Evolutionary conservation across 2,329 filamentous ascomycete genomes (phyloP), one percentile per base, ranked within the genome.

Genomic region (Clonostachys solani): DNA sequence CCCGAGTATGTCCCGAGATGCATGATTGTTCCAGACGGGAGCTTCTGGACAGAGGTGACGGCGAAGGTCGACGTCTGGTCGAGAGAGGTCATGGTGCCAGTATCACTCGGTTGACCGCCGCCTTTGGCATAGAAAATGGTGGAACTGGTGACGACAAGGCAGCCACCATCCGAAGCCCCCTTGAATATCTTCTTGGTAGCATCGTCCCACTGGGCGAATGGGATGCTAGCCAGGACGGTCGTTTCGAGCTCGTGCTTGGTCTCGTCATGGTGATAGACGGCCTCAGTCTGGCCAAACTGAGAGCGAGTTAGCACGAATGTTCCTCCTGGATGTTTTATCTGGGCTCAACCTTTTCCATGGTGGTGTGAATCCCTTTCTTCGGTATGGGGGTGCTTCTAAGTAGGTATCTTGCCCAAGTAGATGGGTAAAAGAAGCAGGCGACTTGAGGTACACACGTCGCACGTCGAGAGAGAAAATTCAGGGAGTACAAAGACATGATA

Each of bases 111-210:
- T 36, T 48, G 46, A 3, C 46, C 46, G 23, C 46, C 46, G 12
- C 46, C 46, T 33, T 48, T 41, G 35, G 46, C 42, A 36, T 48
- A 40, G 46, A 48, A 48, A 18, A 44, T 36, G 23, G 46, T 48
- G 15, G 16, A 19, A 15, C 41, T 36, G 9, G 41, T 44, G 18
- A 44, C 42, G 18, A 48, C 41, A 6, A 48, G 35, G 18, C 40
- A 18, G 15, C 34, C 34, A 15, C 41, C 42, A 13, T 37, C 41
- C 6, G 23, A n/a, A 12, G 35, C 46, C 13, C 29, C 33, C 34
- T 48, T 48, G 46, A 48, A 48, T 9, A 47, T 34, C 2, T 12
- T 18, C 42, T 43, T 43, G 17, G 15, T 12, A 5, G 23, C 42
- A 18, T 43, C 23, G 6, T n/a, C 13, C 12, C 23, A 29, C 5